Percentiles rank a stretch among this genome's conserved stretches.
Evolutionary conservation across 2,329 filamentous ascomycete genomes (phyloP).

Genomic region (Botryosphaeria agaves): DNA sequence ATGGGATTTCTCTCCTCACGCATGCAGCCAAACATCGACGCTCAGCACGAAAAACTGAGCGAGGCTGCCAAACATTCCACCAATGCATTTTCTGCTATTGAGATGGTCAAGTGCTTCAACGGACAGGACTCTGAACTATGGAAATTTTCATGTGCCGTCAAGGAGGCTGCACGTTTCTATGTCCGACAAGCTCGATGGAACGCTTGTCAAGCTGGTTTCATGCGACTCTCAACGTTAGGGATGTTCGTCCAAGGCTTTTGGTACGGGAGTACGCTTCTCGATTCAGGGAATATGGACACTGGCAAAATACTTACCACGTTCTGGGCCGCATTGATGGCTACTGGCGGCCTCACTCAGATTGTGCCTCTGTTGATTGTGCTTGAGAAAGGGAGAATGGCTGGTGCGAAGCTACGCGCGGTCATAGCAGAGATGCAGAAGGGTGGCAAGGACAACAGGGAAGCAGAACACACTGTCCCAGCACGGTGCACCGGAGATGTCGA

Average conservation of each 20-base stretch:
- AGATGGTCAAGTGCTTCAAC: constrained; percentile 76
- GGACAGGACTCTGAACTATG: constrained; percentile 51
- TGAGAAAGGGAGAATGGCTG: constrained; percentile 63
- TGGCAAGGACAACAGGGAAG: constrained; percentile 6
- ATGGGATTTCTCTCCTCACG: constrained; percentile 42
- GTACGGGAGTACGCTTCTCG: constrained; percentile 60
- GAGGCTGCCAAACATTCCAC: constrained; percentile 54
- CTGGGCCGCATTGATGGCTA: constrained; percentile 60
- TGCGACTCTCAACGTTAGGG: constrained; percentile 55
- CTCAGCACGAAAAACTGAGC: constrained; percentile 50
- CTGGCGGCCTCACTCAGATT: constrained; percentile 56
- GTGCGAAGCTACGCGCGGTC: constrained; percentile 37
- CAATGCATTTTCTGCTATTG: constrained; percentile 55
- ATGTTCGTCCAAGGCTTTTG: constrained; percentile 86
- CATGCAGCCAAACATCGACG: constrained; percentile 48
- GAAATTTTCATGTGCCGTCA: constrained; percentile 43
- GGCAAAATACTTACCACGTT: constrained; percentile 69
- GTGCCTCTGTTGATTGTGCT: constrained; percentile 63
- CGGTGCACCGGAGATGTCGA: constrained; percentile 53
- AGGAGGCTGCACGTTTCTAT: constrained; percentile 44
- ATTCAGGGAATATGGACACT: constrained; percentile 36
- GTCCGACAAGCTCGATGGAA: constrained; percentile 49
- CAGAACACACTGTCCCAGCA: constrained; percentile 10
- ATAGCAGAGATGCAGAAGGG: constrained; percentile 18
- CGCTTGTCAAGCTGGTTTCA: constrained; percentile 53